Evolutionary conservation across 148 eudicot species (phyloP), one percentile per base, ranked within the genome.

Genomic region (Amaranthus hypochondriacus): DNA sequence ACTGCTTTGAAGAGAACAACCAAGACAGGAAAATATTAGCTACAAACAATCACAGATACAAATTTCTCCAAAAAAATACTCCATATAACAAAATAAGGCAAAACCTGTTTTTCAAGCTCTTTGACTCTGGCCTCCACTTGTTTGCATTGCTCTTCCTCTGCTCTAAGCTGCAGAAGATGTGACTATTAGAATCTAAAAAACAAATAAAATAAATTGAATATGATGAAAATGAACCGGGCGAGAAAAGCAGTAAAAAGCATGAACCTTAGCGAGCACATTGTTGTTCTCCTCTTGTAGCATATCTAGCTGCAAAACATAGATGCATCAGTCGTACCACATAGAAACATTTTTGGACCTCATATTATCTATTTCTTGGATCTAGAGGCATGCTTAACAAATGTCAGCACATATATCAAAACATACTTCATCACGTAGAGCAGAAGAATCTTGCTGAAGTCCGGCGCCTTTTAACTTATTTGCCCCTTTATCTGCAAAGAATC

Each of bases 21-120:
- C 7, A 14, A 48, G 58, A 28, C 42, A 21, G 42, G 71, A 4
- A 51, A 10, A 21, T 42, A 7, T 7, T 14, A 52, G 6, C 62
- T 73, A 72, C 48, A 43, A 14, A 39, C 66, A 49, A 18, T 48
- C 10, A 28, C 18, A 43, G 50, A 48, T 66, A 9, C 42, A 11
- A 28, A 48, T 5, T 46, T 49, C 66, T 44, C 28, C 43, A 44
- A 18, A 11, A 63, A 14, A 14, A 69, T 28, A 28, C 39, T 28
- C 39, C 39, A 28, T 28, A 28, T 28, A 77, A 50, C 50, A 73
- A 18, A 58, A 21, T 4, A 8, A 70, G 53, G 15, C 12, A 58
- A 75, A 43, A 93, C 98, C 98, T 93, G 98, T 72, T 87, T 90
- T 76, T 93, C 98, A 77, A 93, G 90, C 86, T 93, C 93, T 86